phyloP scores from a whole-genome alignment of 805 yeast genomes.

The Metschnikowia cubensis region DNA sequence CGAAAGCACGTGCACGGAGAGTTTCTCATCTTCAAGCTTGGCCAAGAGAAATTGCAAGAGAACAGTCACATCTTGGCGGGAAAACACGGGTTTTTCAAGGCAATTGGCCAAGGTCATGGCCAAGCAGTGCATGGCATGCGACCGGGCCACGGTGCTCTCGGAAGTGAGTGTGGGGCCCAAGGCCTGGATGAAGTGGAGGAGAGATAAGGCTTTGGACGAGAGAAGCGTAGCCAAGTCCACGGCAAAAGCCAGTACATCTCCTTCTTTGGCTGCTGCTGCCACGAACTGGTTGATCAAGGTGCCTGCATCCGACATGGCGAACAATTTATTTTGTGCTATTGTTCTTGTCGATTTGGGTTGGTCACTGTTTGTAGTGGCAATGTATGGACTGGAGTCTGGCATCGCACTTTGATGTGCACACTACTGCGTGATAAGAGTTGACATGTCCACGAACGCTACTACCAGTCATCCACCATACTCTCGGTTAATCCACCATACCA shows the following conservation, averaged over 20 bases:
- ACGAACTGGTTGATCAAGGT: slow-evolving; percentile 37
- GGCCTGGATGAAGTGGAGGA: slow-evolving; percentile 52
- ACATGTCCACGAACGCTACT: too few relatives aligned
- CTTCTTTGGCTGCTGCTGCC: slow-evolving; percentile 28
- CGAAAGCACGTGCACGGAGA: slow-evolving; percentile 47
- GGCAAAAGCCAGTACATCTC: slow-evolving; percentile 19
- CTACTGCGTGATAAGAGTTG: too few relatives aligned
- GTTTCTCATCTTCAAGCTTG: slow-evolving; percentile 62
- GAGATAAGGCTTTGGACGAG: slow-evolving; percentile 23
- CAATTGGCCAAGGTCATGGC: slow-evolving; percentile 30
- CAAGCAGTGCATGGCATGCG: slow-evolving; percentile 43
- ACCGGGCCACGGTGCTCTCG: slow-evolving; percentile 50
- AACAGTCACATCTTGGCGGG: slow-evolving; percentile 48
- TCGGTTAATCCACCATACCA: too few relatives aligned
- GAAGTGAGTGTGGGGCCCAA: slow-evolving; percentile 64
- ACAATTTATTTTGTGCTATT: too few relatives aligned
- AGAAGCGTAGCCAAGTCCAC: slow-evolving; percentile 24
- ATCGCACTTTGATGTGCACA: too few relatives aligned
- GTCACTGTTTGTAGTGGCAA: too few relatives aligned
- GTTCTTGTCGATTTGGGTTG: too few relatives aligned
- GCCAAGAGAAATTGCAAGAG: slow-evolving; percentile 55
- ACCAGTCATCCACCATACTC: too few relatives aligned
- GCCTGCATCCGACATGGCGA: slow-evolving; percentile 18
- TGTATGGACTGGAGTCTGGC: too few relatives aligned
- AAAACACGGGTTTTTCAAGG: slow-evolving; percentile 21